Conservation (phyloP, 2,329 filamentous ascomycete genomes). For the Paecilomyces formosus region DNA sequence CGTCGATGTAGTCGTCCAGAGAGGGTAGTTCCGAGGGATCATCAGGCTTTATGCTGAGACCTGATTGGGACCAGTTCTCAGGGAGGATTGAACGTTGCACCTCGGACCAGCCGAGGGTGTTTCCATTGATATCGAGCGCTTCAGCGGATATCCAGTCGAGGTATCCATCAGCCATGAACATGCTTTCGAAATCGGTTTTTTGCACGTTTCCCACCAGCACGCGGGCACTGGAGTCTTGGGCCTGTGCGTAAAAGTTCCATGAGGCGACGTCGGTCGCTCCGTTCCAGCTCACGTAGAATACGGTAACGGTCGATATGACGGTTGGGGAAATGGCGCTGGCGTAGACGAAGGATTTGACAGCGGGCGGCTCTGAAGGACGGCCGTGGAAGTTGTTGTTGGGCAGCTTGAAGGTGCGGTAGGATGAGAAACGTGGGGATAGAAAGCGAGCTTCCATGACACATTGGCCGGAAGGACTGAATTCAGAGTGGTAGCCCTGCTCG, state of each 20-base stretch:
- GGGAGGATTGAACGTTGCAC: slow-evolving; percentile 8
- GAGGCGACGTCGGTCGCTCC: slow-evolving; percentile 41
- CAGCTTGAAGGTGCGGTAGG: slow-evolving; percentile 35
- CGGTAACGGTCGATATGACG: slow-evolving; percentile 5
- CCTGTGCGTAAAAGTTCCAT: slow-evolving; percentile 26
- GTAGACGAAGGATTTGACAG: slow-evolving; percentile 18
- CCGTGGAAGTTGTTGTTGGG: slow-evolving; percentile 21
- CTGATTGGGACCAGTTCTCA: slow-evolving; percentile 8
- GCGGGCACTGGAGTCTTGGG: slow-evolving; percentile 4
- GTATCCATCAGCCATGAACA: slow-evolving; percentile 22
- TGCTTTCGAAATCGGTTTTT: slow-evolving; percentile 31
- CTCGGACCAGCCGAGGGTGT: slow-evolving; percentile 15
- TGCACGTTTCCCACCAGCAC: slow-evolving; percentile 18
- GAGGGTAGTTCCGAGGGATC: background rate
- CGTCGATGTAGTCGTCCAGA: background rate
- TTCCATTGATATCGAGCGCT: slow-evolving; percentile 18
- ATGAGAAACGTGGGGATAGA: slow-evolving; percentile 23
- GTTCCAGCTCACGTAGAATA: slow-evolving; percentile 38
- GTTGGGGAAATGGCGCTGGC: slow-evolving; percentile 13
- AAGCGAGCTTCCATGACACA: slow-evolving; percentile 31
- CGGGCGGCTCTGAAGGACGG: slow-evolving; percentile 23
- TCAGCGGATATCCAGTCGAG: slow-evolving; percentile 24
- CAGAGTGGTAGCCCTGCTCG: slow-evolving; percentile 27
- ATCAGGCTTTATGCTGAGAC: slow-evolving; percentile 3
- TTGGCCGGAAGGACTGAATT: slow-evolving; percentile 26